These are phyloP conservation scores for Pisolithus orientalis DNA, from an alignment of 768 basidiomycete genomes.

Conservation along the genomic window DNA sequence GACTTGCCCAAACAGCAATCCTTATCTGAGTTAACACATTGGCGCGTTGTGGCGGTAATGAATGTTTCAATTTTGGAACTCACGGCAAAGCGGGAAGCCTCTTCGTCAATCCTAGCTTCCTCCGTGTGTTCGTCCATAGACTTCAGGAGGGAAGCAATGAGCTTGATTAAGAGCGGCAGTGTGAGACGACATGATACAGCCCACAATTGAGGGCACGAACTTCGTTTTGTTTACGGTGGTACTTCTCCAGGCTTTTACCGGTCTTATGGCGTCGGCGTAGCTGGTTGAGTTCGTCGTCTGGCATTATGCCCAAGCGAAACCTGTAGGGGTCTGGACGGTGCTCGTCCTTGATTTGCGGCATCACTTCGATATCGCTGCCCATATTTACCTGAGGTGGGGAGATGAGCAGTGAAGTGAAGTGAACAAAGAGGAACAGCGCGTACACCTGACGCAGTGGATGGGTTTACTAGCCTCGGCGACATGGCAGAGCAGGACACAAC, in stretches of 20 bases:
- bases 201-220: constrained; percentile 31
- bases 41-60: not conserved
- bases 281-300: constrained; percentile 56
- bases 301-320: constrained; percentile 53
- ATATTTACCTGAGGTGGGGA: not conserved
- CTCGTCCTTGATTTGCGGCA: constrained; percentile 27
- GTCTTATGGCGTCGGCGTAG: constrained; percentile 50
- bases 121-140: constrained; percentile 85
- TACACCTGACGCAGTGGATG: constrained; percentile 9
- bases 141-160: constrained; percentile 83
- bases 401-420: not conserved
- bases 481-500: constrained; percentile 33
- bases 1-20: constrained; percentile 80
- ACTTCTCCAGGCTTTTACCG: constrained; percentile 59
- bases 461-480: constrained; percentile 13
- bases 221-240: constrained; percentile 68
- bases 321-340: constrained; percentile 56
- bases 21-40: constrained; percentile 50
- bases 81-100: constrained; percentile 63
- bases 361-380: constrained; percentile 34
- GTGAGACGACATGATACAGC: constrained; percentile 4
- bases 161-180: constrained; percentile 34
- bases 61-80: constrained; percentile 14
- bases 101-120: constrained; percentile 69
- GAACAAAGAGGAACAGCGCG: not conserved